A percentile compares a stretch with the other conserved stretches of the same genome.
These are phyloP conservation scores for Pseudopediastrum boryanum DNA, from an alignment of 139 green algal genomes.

Conservation along the genomic window DNA sequence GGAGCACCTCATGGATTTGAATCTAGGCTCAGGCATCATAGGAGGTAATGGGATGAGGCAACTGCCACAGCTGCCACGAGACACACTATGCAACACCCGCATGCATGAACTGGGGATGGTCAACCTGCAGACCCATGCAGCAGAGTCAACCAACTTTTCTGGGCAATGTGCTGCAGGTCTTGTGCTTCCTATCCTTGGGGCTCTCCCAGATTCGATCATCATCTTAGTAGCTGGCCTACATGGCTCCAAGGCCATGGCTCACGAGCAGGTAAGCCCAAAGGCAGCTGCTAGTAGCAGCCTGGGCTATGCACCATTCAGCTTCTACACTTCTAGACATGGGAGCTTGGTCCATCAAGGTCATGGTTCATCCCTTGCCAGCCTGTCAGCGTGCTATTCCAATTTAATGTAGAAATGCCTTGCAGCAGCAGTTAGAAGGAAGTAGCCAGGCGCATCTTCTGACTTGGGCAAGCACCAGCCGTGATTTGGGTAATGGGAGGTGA, in stretches of 20 bases:
- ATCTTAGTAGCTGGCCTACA: constrained; percentile 55
- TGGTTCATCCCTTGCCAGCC: background rate
- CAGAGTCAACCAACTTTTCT: background rate
- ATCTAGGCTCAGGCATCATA: constrained; percentile 55
- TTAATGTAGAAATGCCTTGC: background rate
- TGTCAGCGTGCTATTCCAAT: background rate
- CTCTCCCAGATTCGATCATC: constrained; percentile 60
- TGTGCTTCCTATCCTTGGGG: constrained; percentile 62
- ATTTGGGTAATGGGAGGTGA: too few relatives aligned
- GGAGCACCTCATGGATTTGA: constrained; percentile 62
- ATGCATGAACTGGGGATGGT: background rate
- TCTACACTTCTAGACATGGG: background rate
- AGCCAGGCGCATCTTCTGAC: too few relatives aligned
- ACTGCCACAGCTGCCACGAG: too few relatives aligned
- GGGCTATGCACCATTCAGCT: background rate
- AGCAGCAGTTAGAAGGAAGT: background rate
- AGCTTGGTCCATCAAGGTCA: background rate
- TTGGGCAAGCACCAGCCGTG: too few relatives aligned
- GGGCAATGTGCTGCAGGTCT: constrained; percentile 14
- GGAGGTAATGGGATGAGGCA: constrained; percentile 5
- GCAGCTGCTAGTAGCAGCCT: background rate
- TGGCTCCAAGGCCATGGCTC: constrained; percentile 6
- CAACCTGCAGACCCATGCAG: background rate
- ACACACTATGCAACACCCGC: background rate
- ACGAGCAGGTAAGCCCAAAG: background rate